phyloP scores from a whole-genome alignment of 345 rosid species.

The Citrus trifoliata region DNA sequence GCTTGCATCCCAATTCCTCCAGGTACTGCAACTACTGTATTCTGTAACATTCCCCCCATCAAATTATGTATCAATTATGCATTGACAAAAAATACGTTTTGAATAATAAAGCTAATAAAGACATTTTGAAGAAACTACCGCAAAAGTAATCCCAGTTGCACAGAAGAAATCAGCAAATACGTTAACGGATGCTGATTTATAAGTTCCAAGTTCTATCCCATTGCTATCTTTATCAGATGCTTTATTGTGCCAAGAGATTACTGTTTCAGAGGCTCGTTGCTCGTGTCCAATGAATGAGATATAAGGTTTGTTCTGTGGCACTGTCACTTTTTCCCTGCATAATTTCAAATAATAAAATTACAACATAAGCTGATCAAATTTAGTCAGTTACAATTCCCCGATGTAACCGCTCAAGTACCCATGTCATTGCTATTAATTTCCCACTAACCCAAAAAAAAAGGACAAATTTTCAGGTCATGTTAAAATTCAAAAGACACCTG shows the following conservation, averaged over 20 bases:
- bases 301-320: slow-evolving; percentile 66
- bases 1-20: slow-evolving; percentile 78
- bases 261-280: slow-evolving; percentile 34
- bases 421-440: slow-evolving; percentile 27
- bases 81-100: background rate
- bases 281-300: slow-evolving; percentile 72
- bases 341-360: background rate
- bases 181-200: slow-evolving; percentile 66
- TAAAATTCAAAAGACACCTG: slow-evolving; percentile 43
- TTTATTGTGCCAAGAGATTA: slow-evolving; percentile 68
- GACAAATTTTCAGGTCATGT: slow-evolving; percentile 24
- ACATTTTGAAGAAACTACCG: slow-evolving; percentile 33
- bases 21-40: slow-evolving; percentile 64
- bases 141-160: slow-evolving; percentile 75
- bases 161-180: slow-evolving; percentile 75
- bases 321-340: slow-evolving; percentile 73
- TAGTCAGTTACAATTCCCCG: background rate
- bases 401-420: slow-evolving; percentile 31
- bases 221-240: slow-evolving; percentile 57
- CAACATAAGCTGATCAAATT: background rate
- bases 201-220: slow-evolving; percentile 66
- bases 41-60: slow-evolving; percentile 41
- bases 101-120: background rate
- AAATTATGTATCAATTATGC: background rate
- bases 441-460: slow-evolving; percentile 42